A percentile compares a stretch with the other conserved stretches of the same genome.
phyloP scores from a whole-genome alignment of 768 basidiomycete genomes.

The Roridomyces roridus region DNA sequence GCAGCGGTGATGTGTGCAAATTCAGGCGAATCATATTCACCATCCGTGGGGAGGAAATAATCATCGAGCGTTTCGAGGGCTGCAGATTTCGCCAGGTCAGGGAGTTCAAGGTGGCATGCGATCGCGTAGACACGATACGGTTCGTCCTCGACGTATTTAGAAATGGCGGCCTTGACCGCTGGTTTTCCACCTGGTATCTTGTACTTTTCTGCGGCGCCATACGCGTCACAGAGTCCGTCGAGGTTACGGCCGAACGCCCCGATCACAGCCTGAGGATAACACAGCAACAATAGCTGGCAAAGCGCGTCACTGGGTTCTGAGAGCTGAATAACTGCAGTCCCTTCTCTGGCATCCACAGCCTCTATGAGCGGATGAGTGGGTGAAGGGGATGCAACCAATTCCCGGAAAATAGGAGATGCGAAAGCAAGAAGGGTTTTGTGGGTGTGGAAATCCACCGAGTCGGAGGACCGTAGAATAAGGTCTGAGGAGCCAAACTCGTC shows the following conservation, averaged over 20 bases:
- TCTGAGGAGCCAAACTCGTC: conserved; percentile 32
- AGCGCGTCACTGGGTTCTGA: conserved; percentile 40
- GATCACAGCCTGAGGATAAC: conserved; percentile 36
- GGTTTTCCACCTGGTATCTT: conserved; percentile 40
- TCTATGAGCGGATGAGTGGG: too few relatives aligned
- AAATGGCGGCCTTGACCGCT: too few relatives aligned
- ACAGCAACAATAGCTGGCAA: conserved; percentile 39
- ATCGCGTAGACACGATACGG: conserved; percentile 30
- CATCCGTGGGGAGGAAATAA: not conserved
- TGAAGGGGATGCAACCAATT: conserved; percentile 35
- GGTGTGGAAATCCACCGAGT: conserved; percentile 43
- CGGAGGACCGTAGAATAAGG: conserved; percentile 46
- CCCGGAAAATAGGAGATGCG: conserved; percentile 43
- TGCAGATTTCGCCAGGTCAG: conserved; percentile 14
- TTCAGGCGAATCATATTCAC: too few relatives aligned
- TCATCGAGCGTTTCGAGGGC: conserved; percentile 14
- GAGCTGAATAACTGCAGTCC: conserved; percentile 37
- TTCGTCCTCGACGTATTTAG: conserved; percentile 12
- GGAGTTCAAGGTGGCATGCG: conserved; percentile 28
- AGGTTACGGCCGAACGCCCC: conserved; percentile 23
- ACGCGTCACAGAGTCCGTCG: conserved; percentile 38
- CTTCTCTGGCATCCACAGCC: conserved; percentile 32
- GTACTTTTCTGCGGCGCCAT: conserved; percentile 42
- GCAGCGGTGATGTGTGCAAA: not conserved
- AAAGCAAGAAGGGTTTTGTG: conserved; percentile 48